Conservation (phyloP, 169 alveolate species). For the Plasmodium gallinaceum region DNA sequence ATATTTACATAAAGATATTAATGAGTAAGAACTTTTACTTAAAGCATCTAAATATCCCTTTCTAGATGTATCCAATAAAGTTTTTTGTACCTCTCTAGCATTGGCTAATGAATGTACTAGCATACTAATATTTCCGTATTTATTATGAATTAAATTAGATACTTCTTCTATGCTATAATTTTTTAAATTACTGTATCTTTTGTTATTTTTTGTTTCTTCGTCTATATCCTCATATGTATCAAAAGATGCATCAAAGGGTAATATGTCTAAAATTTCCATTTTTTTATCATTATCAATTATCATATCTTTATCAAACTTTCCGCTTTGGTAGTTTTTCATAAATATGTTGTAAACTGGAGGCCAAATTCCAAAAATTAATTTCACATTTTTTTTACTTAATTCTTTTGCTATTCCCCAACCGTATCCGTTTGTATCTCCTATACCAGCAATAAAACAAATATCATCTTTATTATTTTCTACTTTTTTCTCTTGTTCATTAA, state of each 20-base stretch:
- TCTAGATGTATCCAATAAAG: slow-evolving; percentile 85
- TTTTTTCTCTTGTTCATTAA: background rate
- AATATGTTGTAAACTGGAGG: slow-evolving; percentile 81
- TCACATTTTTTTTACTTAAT: slow-evolving; percentile 81
- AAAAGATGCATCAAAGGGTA: slow-evolving; percentile 87
- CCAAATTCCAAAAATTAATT: slow-evolving; percentile 79
- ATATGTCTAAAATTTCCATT: slow-evolving; percentile 79
- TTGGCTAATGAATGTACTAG: slow-evolving; percentile 89
- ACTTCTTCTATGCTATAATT: slow-evolving; percentile 82
- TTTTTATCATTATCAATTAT: slow-evolving; percentile 36
- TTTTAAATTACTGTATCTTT: slow-evolving; percentile 82
- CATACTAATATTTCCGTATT: slow-evolving; percentile 80
- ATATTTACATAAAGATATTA: slow-evolving; percentile 85
- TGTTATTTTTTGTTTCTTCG: slow-evolving; percentile 83
- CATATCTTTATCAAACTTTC: slow-evolving; percentile 77
- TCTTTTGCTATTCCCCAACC: slow-evolving; percentile 84
- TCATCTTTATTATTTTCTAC: background rate
- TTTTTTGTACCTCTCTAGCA: slow-evolving; percentile 87
- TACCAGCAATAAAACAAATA: slow-evolving; percentile 79
- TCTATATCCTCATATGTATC: slow-evolving; percentile 84
- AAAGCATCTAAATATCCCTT: slow-evolving; percentile 87
- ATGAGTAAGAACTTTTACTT: slow-evolving; percentile 85
- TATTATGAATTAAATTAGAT: slow-evolving; percentile 74
- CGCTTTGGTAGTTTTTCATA: slow-evolving; percentile 68
- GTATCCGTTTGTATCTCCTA: slow-evolving; percentile 83